These are phyloP conservation scores for Kwoniella shivajii DNA, from an alignment of 1,284 basidiomycete species.

Conservation along the genomic window DNA sequence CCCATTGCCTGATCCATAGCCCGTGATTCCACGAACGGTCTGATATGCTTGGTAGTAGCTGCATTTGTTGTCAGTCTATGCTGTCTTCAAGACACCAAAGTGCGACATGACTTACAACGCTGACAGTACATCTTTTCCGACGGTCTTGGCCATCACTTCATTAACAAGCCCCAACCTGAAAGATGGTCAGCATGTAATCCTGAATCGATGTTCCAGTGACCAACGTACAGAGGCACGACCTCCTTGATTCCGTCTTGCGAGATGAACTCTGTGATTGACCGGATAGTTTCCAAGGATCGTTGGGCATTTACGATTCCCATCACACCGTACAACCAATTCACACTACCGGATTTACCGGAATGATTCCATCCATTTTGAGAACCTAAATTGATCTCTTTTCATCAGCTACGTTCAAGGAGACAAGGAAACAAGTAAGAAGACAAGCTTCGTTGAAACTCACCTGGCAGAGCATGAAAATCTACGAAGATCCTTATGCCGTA, in stretches of 20 bases:
- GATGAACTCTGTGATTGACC: slow-evolving; percentile 85
- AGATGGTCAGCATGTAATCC: not conserved
- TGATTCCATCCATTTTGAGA: slow-evolving; percentile 66
- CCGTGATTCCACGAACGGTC: slow-evolving; percentile 72
- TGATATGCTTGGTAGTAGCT: slow-evolving; percentile 73
- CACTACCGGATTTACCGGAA: slow-evolving; percentile 46
- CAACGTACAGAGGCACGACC: slow-evolving; percentile 71
- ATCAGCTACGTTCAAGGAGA: not conserved
- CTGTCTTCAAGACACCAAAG: not conserved
- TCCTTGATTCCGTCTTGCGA: slow-evolving; percentile 79
- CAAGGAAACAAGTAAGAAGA: not conserved
- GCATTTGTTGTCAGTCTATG: not conserved
- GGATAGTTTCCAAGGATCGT: slow-evolving; percentile 81
- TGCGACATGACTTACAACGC: slow-evolving; percentile 35
- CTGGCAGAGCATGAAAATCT: slow-evolving; percentile 79
- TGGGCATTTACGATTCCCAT: slow-evolving; percentile 85
- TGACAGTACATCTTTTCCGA: slow-evolving; percentile 33
- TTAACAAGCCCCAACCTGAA: slow-evolving; percentile 49
- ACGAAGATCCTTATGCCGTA: slow-evolving; percentile 86
- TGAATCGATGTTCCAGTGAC: not conserved
- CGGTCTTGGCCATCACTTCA: slow-evolving; percentile 41
- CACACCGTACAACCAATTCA: slow-evolving; percentile 67
- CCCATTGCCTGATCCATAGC: slow-evolving; percentile 76
- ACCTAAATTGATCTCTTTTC: slow-evolving; percentile 9
- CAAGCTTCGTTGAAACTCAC: slow-evolving; percentile 43